These are phyloP conservation scores for Exophiala spinifera DNA, from an alignment of 2,329 filamentous ascomycete genomes.

Conservation along the genomic window DNA sequence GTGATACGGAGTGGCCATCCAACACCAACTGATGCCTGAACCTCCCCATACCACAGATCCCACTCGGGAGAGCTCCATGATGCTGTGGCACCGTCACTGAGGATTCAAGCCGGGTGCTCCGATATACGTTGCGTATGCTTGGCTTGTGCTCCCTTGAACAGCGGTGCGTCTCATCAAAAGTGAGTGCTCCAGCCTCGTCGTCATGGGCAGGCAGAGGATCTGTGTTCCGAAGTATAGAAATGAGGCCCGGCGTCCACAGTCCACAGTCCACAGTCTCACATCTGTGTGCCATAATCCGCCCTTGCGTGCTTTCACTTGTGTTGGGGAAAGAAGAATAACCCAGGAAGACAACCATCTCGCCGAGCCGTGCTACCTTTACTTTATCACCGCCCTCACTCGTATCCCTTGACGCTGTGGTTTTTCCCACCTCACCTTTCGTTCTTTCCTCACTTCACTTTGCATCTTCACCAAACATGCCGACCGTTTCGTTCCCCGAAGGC, in stretches of 20 bases:
- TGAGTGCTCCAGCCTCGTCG: not conserved
- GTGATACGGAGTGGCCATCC: too few species aligned
- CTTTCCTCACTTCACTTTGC: slow-evolving; percentile 3
- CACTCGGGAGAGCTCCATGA: not conserved
- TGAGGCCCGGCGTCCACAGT: not conserved
- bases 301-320: not conserved
- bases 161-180: not conserved
- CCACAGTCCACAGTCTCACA: not conserved
- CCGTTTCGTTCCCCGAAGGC: slow-evolving; percentile 3
- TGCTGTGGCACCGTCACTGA: not conserved
- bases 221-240: not conserved
- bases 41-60: too few species aligned
- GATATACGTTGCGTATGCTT: not conserved
- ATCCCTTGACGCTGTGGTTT: not conserved
- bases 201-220: not conserved
- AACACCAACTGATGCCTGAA: too few species aligned
- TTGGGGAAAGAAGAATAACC: not conserved
- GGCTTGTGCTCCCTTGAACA: not conserved
- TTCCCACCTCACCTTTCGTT: not conserved
- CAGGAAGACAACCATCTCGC: not conserved
- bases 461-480: slow-evolving; percentile 7
- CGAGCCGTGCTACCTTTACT: not conserved
- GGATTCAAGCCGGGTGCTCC: not conserved
- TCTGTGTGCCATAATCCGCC: not conserved
- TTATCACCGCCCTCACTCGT: not conserved